These are phyloP conservation scores for Gossypium davidsonii DNA, from an alignment of 441 rosid genomes.

Conservation along the genomic window DNA sequence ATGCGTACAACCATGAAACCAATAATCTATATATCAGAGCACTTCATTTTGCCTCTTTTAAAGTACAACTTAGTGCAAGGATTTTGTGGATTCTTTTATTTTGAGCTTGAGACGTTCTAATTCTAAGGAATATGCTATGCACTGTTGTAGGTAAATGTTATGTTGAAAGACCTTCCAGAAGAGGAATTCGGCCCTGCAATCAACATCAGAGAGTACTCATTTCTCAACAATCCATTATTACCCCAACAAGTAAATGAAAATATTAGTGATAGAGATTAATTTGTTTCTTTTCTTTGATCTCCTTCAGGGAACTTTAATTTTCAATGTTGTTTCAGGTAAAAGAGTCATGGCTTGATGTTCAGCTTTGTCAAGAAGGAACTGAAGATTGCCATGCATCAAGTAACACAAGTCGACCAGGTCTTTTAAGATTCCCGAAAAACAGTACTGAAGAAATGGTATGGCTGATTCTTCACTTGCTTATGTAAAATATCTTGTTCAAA, in stretches of 20 bases:
- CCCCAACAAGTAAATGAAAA: constrained; percentile 55
- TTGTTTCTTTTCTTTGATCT: background rate
- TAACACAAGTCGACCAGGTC: constrained; percentile 37
- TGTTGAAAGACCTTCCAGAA: constrained; percentile 59
- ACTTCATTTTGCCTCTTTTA: constrained; percentile 6
- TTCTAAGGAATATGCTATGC: constrained; percentile 14
- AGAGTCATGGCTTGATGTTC: constrained; percentile 88
- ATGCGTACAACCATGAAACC: background rate
- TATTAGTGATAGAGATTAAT: background rate
- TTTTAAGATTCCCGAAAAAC: constrained; percentile 67
- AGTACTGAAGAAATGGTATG: constrained; percentile 82
- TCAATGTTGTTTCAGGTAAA: constrained; percentile 52
- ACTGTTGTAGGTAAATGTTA: constrained; percentile 70
- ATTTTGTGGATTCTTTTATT: constrained; percentile 12
- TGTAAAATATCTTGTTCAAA: background rate
- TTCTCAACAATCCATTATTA: constrained; percentile 69
- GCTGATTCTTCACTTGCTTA: constrained; percentile 12
- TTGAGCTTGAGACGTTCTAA: constrained; percentile 13
- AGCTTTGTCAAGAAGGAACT: constrained; percentile 73
- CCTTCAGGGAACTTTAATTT: constrained; percentile 5
- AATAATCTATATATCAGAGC: background rate
- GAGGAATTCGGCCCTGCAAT: constrained; percentile 89
- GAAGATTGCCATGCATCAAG: constrained; percentile 50
- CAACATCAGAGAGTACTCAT: constrained; percentile 76
- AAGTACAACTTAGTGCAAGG: background rate